phyloP scores from a whole-genome alignment of 2,329 filamentous ascomycete species.

The Clarireedia homoeocarpa region DNA sequence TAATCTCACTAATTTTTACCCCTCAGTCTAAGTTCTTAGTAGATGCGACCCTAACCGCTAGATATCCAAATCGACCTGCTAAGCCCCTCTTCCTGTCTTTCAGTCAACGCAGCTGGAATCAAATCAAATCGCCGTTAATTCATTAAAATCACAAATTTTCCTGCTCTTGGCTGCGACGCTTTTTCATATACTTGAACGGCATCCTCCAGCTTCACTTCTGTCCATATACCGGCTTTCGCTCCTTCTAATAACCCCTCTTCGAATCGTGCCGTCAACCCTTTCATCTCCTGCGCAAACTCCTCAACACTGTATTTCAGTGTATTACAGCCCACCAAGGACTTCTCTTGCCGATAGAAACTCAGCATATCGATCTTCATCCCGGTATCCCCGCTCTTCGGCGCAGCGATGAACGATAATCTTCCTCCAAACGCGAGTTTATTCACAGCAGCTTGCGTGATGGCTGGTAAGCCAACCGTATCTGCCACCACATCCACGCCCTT shows the following conservation, averaged over 20 bases:
- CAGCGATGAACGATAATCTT: constrained; percentile 20
- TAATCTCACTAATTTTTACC: too few species aligned
- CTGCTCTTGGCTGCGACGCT: constrained; percentile 12
- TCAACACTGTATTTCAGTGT: constrained; percentile 16
- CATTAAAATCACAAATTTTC: constrained; percentile 22
- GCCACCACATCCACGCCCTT: constrained; percentile 21
- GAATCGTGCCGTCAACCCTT: constrained; percentile 40
- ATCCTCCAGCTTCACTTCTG: constrained; percentile 16
- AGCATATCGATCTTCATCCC: constrained; percentile 21
- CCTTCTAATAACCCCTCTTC: constrained; percentile 13
- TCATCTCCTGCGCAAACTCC: constrained; percentile 23
- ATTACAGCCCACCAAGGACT: constrained; percentile 19
- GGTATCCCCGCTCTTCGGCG: constrained; percentile 16
- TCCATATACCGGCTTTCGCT: constrained; percentile 15
- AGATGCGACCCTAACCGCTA: too few species aligned
- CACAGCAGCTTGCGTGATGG: constrained; percentile 15
- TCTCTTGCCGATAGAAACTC: constrained; percentile 22
- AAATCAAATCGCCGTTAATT: background rate
- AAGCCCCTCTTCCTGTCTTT: too few species aligned
- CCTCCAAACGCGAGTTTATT: constrained; percentile 17
- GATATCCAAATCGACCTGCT: too few species aligned
- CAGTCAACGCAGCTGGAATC: too few species aligned
- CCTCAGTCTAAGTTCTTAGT: too few species aligned
- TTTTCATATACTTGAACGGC: constrained; percentile 20
- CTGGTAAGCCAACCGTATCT: constrained; percentile 23